Evolutionary conservation across 2,329 filamentous ascomycete genomes (phyloP), one percentile per base, ranked within the genome.

Genomic region (Aspergillus intermedius): DNA sequence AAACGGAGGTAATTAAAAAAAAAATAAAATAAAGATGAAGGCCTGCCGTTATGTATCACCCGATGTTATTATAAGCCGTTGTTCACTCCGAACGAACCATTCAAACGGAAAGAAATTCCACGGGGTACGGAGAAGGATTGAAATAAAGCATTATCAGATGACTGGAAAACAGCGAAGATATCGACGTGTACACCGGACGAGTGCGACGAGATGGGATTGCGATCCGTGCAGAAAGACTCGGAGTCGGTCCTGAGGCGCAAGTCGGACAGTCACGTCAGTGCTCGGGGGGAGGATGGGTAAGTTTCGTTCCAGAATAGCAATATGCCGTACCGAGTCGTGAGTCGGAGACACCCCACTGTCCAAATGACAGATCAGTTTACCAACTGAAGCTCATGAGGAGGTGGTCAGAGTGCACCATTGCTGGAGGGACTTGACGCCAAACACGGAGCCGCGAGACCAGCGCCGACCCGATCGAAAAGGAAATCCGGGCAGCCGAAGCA

Each of bases 121-220:
- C 42, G 40, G 51, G 42, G 40, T 48, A 34, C 44, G 50, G 40
- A 49, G 42, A 34, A 51, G 47, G 43, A 43, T 47, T 45, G 47
- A 48, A 49, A 51, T 40, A 37, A 46, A 55, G 51, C 58, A 60
- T 60, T 52, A 54, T 59, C 54, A 49, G 57, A 28, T 25, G 23
- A 46, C 42, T 42, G 44, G 39, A 50, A 47, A 21, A 51, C 30
- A 46, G 48, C 50, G 42, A 39, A 23, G 21, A 25, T 47, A 44
- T 43, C 42, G 44, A 49, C 37, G 22, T 19, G 41, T 43, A 25
- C 41, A 28, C 15, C 9, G 37, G 15, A 5, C 10, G 37, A 40
- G 37, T 21, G 10, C 37, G 37, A 21, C 6, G 19, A 40, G 37
- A 40, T 40, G 17, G 15, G 17, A 40, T 19, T 40, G 37, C 37